Percentiles rank a stretch among this genome's conserved stretches.
Conservation (phyloP, 306 rosid genomes). For the Sindora glabra region DNA sequence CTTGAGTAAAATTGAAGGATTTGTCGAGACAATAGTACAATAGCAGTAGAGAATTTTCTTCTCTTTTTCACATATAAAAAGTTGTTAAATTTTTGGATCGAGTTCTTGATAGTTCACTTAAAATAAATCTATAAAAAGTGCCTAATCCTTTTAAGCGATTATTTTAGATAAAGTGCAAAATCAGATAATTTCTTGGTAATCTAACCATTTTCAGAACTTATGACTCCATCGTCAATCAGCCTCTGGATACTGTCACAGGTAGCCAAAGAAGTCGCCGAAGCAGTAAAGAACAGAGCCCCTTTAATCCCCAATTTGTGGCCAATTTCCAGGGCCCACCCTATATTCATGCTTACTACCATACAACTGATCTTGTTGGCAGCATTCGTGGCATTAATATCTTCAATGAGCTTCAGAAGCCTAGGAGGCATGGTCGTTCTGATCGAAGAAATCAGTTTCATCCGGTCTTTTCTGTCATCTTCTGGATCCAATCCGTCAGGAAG, state of each 20-base stretch:
- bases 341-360: not conserved
- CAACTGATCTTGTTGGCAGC: not conserved
- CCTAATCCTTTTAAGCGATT: no score
- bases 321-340: slow-evolving; percentile 16
- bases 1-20: no score
- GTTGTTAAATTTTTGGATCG: no score
- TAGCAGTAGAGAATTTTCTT: no score
- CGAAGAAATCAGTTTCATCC: not conserved
- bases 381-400: not conserved
- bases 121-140: no score
- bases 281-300: slow-evolving; percentile 8
- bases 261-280: not conserved
- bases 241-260: not conserved
- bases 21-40: no score
- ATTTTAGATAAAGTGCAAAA: no score
- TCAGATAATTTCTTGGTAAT: no score
- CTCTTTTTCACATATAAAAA: no score
- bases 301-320: slow-evolving; percentile 10
- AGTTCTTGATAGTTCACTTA: no score
- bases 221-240: slow-evolving; percentile 11
- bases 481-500: slow-evolving; percentile 23
- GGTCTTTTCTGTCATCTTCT: slow-evolving; percentile 8
- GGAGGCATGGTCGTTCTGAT: slow-evolving; percentile 9
- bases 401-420: slow-evolving; percentile 12
- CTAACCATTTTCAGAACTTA: not conserved